These are phyloP conservation scores for Tilletia caries DNA, from an alignment of 1,284 basidiomycete species.

Conservation along the genomic window DNA sequence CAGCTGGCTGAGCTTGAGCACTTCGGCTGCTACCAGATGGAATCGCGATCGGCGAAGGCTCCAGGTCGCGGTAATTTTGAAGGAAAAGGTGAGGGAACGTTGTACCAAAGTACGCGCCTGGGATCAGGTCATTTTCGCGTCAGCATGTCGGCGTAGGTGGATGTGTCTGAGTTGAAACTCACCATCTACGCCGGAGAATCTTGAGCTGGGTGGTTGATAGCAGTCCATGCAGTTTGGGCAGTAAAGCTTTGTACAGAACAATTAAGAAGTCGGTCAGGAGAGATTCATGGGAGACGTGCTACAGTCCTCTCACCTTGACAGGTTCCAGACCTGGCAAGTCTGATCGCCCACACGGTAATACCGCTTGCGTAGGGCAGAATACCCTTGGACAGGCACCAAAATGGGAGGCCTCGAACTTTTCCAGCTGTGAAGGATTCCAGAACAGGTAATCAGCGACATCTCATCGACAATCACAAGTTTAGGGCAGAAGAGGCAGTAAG, in stretches of 20 bases:
- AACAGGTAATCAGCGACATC: neutral
- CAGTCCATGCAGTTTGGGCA: slow-evolving; percentile 98
- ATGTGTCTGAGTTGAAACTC: slow-evolving; percentile 41
- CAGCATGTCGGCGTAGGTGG: neutral
- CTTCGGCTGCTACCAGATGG: slow-evolving; percentile 16
- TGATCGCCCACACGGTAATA: slow-evolving; percentile 90
- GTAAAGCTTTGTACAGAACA: slow-evolving; percentile 62
- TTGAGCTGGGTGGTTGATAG: slow-evolving; percentile 88
- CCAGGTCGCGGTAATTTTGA: slow-evolving; percentile 75
- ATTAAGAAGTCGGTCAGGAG: too few relatives aligned
- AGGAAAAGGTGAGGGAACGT: slow-evolving; percentile 97
- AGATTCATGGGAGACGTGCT: too few relatives aligned
- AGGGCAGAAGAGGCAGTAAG: neutral
- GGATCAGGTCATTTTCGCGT: neutral
- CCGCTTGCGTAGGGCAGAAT: slow-evolving; percentile 82
- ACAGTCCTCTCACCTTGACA: slow-evolving; percentile 65
- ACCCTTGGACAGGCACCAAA: slow-evolving; percentile 96
- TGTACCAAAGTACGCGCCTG: slow-evolving; percentile 97
- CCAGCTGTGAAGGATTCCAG: slow-evolving; percentile 63
- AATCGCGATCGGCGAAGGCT: slow-evolving; percentile 45
- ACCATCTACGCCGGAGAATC: slow-evolving; percentile 96
- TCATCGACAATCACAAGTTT: neutral
- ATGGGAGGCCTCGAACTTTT: slow-evolving; percentile 88
- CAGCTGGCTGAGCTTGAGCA: slow-evolving; percentile 1
- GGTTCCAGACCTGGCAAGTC: slow-evolving; percentile 97